Percentiles rank a stretch among this genome's conserved stretches.
Conservation (phyloP, 306 rosid genomes). For the Luffa aegyptiaca region DNA sequence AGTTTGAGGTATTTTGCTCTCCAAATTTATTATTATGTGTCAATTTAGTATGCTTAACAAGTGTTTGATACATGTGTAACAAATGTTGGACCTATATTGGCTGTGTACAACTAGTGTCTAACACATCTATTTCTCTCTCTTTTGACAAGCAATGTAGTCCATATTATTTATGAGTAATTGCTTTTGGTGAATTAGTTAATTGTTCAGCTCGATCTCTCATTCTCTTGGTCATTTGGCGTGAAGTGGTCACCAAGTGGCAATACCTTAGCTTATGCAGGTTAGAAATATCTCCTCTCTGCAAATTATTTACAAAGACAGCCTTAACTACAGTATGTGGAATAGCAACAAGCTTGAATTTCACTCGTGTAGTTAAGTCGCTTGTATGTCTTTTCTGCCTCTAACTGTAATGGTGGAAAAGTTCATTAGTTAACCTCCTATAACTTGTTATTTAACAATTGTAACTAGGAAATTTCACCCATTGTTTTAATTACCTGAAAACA, state of each 20-base stretch:
- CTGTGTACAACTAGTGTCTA: too few relatives aligned
- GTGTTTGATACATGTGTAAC: too few relatives aligned
- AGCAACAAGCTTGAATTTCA: background rate
- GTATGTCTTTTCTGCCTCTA: background rate
- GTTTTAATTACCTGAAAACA: constrained; percentile 3
- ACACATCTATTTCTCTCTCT: background rate
- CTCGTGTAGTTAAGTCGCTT: background rate
- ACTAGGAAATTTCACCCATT: background rate
- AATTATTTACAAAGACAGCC: background rate
- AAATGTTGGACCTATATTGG: too few relatives aligned
- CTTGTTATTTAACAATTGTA: background rate
- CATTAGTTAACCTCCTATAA: background rate
- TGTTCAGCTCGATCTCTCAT: constrained; percentile 86
- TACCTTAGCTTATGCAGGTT: constrained; percentile 87
- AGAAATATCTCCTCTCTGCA: constrained; percentile 31
- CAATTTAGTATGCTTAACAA: too few relatives aligned
- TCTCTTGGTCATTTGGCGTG: constrained; percentile 90
- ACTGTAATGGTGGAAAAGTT: background rate
- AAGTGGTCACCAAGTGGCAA: constrained; percentile 98
- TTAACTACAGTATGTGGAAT: background rate
- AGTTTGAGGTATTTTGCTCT: too few relatives aligned
- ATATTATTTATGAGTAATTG: constrained; percentile 9
- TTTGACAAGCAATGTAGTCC: background rate
- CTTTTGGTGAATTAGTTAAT: constrained; percentile 60
- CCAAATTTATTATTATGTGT: too few relatives aligned